These are phyloP conservation scores for Plicaturopsis crispa DNA, from an alignment of 768 basidiomycete genomes.

Conservation along the genomic window DNA sequence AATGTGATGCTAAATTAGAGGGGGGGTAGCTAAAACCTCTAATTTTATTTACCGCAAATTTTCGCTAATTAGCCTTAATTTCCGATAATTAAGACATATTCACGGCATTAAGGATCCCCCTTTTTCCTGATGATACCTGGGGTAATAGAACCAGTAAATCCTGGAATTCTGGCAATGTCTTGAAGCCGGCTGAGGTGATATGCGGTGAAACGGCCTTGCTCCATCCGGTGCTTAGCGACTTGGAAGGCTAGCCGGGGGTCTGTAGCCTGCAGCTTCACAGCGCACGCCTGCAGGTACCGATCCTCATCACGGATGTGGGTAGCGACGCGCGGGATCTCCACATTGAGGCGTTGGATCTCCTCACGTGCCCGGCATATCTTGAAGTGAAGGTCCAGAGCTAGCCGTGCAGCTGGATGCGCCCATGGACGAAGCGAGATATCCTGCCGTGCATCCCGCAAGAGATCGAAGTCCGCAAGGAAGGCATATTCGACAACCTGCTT, in stretches of 20 bases:
- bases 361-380: slow-evolving; percentile 11
- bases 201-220: slow-evolving; percentile 3
- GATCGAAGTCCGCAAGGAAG: slow-evolving; percentile 21
- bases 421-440: slow-evolving; percentile 9
- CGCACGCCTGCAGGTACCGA: not conserved
- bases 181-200: slow-evolving; percentile 1
- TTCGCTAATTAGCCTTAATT: not conserved
- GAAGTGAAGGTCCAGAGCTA: slow-evolving; percentile 3
- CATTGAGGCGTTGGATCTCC: slow-evolving; percentile 11
- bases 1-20: too few species aligned
- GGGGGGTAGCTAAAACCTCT: too few species aligned
- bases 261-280: not conserved
- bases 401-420: slow-evolving; percentile 6
- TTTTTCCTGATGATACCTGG: slow-evolving; percentile 2
- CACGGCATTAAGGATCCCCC: too few species aligned
- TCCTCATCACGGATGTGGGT: slow-evolving; percentile 9
- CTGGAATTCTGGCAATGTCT: slow-evolving; percentile 1
- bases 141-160: slow-evolving; percentile 6
- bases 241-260: slow-evolving; percentile 4
- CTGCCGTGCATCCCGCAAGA: slow-evolving; percentile 8
- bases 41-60: too few species aligned
- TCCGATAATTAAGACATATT: not conserved
- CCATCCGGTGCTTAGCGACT: slow-evolving; percentile 3
- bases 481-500: slow-evolving; percentile 10
- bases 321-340: slow-evolving; percentile 10